phyloP scores from a whole-genome alignment of 2,329 filamentous ascomycete genomes.

The Paecilomyces dactylethromorphus region DNA sequence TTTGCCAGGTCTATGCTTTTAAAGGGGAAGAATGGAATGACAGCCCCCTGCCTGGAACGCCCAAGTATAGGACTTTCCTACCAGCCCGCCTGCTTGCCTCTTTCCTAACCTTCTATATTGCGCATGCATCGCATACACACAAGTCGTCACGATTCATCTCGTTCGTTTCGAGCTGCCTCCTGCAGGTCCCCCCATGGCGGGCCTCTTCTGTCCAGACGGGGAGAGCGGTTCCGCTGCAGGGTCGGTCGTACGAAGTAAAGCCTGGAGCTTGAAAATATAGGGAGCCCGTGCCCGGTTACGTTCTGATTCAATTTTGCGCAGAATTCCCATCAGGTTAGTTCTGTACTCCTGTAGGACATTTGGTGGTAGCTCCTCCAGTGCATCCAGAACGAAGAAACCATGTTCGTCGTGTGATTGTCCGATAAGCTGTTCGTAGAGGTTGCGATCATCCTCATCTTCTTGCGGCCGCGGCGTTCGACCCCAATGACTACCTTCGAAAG shows the following conservation, averaged over 20 bases:
- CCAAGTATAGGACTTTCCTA: background rate
- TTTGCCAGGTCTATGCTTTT: background rate
- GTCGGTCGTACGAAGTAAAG: slow-evolving; percentile 16
- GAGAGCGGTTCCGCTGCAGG: background rate
- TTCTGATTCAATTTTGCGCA: slow-evolving; percentile 37
- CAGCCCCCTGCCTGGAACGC: background rate
- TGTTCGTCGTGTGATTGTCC: slow-evolving; percentile 18
- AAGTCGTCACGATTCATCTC: slow-evolving; percentile 1
- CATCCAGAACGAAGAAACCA: slow-evolving; percentile 32
- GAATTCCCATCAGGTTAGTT: slow-evolving; percentile 22
- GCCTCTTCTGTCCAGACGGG: slow-evolving; percentile 5
- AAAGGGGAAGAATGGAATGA: background rate
- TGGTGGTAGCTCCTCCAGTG: slow-evolving; percentile 27
- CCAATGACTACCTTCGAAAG: slow-evolving; percentile 30
- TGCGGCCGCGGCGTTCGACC: slow-evolving; percentile 23
- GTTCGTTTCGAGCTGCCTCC: slow-evolving; percentile 9
- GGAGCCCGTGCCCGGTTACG: slow-evolving; percentile 28
- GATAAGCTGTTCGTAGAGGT: slow-evolving; percentile 36
- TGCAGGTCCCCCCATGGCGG: slow-evolving; percentile 6
- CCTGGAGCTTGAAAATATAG: slow-evolving; percentile 27
- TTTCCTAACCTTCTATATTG: background rate
- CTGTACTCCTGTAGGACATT: slow-evolving; percentile 22
- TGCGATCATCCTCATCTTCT: slow-evolving; percentile 36
- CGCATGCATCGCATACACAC: background rate
- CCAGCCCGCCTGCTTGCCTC: background rate